Percentiles rank a stretch among this genome's conserved stretches.
Conservation (phyloP, 2,329 filamentous ascomycete genomes). For the Aspergillus texensis region DNA sequence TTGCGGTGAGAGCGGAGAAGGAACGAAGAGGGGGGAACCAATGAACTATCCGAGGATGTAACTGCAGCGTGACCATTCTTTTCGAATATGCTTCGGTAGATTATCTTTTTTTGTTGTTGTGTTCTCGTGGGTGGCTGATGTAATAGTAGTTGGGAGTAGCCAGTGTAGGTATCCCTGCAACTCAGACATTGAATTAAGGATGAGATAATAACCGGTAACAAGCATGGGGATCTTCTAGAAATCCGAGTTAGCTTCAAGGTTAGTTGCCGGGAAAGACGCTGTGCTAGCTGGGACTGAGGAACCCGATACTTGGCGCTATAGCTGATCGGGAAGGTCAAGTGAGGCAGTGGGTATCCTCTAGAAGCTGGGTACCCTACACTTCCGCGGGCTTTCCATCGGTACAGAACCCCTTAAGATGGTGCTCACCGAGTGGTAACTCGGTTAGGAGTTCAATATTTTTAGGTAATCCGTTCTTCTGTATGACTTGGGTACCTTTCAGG, state of each 20-base stretch:
- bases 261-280: conserved; percentile 5
- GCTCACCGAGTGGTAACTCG: not conserved
- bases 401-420: not conserved
- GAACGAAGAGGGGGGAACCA: conserved; percentile 12
- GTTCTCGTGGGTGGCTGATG: not conserved
- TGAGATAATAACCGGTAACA: conserved; percentile 16
- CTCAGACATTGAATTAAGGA: conserved; percentile 22
- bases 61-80: conserved; percentile 8
- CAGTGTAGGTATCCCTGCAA: conserved; percentile 8
- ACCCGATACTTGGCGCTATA: conserved; percentile 4
- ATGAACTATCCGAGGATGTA: conserved; percentile 9
- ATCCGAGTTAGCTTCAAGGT: conserved; percentile 11
- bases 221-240: conserved; percentile 20
- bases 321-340: conserved; percentile 6
- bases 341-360: not conserved
- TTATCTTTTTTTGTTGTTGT: not conserved
- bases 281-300: not conserved
- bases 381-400: not conserved
- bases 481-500: not conserved
- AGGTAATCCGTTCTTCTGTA: not conserved
- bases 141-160: not conserved
- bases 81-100: not conserved
- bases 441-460: not conserved
- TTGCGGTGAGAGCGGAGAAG: conserved; percentile 15
- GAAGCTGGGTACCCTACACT: not conserved